Conservation (phyloP, 2,329 filamentous ascomycete genomes). For the Diaporthe citriasiana region DNA sequence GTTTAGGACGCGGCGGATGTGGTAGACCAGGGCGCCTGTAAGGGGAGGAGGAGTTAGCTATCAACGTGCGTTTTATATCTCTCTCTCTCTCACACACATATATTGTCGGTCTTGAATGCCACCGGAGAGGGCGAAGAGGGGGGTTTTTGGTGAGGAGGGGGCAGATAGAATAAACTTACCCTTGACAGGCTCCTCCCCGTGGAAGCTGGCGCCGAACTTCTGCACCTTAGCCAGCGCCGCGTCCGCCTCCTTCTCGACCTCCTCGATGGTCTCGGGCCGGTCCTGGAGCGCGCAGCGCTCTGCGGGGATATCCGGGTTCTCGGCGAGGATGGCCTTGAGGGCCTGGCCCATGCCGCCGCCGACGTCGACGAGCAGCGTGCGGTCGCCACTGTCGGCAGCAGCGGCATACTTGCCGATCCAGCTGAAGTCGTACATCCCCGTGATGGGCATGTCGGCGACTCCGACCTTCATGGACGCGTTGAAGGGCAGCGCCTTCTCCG, state of each 20-base stretch:
- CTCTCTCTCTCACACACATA: too few species aligned
- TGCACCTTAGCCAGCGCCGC: conserved; percentile 41
- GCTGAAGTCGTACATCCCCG: conserved; percentile 45
- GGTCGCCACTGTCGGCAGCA: not conserved
- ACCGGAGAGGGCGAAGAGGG: not conserved
- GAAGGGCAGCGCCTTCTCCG: conserved; percentile 45
- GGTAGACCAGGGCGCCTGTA: conserved; percentile 48
- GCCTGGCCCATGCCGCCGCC: conserved; percentile 46
- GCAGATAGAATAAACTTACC: conserved; percentile 39
- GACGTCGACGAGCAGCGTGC: conserved; percentile 44
- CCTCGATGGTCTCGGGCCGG: conserved; percentile 42
- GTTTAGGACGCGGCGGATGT: conserved; percentile 49
- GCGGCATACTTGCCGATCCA: conserved; percentile 45
- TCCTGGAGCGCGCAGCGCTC: conserved; percentile 47
- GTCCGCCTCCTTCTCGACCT: conserved; percentile 31
- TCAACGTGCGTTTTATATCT: not conserved
- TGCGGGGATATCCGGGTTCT: conserved; percentile 44
- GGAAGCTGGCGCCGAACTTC: conserved; percentile 50
- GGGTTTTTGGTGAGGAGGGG: too few species aligned
- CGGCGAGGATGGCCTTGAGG: conserved; percentile 41
- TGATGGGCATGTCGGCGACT: conserved; percentile 44
- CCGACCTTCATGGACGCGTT: conserved; percentile 46
- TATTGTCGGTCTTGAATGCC: not conserved
- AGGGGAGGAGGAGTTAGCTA: not conserved
- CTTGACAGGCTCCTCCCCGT: conserved; percentile 47